Evolutionary conservation across 805 yeast genomes (phyloP).

Genomic region (Yamadazyma nakazawae): DNA sequence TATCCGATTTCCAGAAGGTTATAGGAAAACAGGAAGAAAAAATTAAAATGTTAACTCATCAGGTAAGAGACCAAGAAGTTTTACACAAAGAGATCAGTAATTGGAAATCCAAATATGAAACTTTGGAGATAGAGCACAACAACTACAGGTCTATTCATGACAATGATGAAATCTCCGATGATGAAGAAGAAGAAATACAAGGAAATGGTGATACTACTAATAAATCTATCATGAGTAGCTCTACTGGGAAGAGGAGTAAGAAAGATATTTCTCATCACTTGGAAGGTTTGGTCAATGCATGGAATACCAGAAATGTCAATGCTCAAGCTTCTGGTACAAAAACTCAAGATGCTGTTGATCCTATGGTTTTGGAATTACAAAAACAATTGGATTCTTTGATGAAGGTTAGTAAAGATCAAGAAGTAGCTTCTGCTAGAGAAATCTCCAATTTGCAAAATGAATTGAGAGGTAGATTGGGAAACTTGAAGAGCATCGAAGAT

Average conservation of each 20-base stretch:
- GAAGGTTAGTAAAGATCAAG: slow-evolving; percentile 43
- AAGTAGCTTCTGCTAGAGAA: slow-evolving; percentile 34
- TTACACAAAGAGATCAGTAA: slow-evolving; percentile 46
- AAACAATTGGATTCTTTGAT: slow-evolving; percentile 56
- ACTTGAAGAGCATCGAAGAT: slow-evolving; percentile 47
- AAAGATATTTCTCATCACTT: slow-evolving; percentile 33
- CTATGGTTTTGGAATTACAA: slow-evolving; percentile 44
- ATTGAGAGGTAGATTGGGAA: slow-evolving; percentile 24
- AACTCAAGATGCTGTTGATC: slow-evolving; percentile 9
- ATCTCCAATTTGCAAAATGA: slow-evolving; percentile 29
- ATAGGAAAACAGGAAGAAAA: slow-evolving; percentile 51
- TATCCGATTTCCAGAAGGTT: slow-evolving; percentile 50
- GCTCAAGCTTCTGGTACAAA: slow-evolving; percentile 8
- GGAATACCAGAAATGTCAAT: slow-evolving; percentile 21
- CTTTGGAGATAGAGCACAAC: slow-evolving; percentile 42
- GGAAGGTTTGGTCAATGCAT: slow-evolving; percentile 31
- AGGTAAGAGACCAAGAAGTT: slow-evolving; percentile 42
- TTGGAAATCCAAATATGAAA: slow-evolving; percentile 45
- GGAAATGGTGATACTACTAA: slow-evolving; percentile 14
- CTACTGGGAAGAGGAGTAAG: slow-evolving; percentile 23
- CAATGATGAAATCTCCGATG: slow-evolving; percentile 32
- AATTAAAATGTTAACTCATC: slow-evolving; percentile 38
- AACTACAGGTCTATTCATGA: slow-evolving; percentile 35
- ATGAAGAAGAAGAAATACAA: slow-evolving; percentile 24
- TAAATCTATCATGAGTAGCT: slow-evolving; percentile 22